These are phyloP conservation scores for Eruca vesicaria DNA, from an alignment of 441 rosid species.

Conservation along the genomic window DNA sequence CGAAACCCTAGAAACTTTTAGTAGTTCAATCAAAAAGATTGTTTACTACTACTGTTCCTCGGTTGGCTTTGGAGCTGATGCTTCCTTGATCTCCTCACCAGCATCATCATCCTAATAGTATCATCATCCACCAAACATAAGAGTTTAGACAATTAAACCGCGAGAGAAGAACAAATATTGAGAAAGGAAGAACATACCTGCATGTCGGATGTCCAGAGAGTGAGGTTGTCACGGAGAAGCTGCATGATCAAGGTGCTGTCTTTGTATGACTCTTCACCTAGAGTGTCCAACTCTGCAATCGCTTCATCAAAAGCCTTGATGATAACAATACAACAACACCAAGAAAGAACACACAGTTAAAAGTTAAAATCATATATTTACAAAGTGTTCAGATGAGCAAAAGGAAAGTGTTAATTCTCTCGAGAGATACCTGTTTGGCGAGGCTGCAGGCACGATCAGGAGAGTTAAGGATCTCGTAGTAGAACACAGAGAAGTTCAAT, in stretches of 20 bases:
- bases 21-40: constrained; percentile 23
- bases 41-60: constrained; percentile 56
- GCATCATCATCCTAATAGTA: constrained; percentile 58
- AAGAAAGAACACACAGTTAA: too few species aligned
- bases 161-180: background rate
- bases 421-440: constrained; percentile 55
- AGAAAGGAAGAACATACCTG: constrained; percentile 42
- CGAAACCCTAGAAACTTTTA: constrained; percentile 34
- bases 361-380: too few species aligned
- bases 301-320: constrained; percentile 71
- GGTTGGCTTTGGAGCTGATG: constrained; percentile 50
- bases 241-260: constrained; percentile 83
- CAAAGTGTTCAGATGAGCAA: too few species aligned
- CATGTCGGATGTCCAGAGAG: constrained; percentile 78
- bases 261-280: constrained; percentile 79
- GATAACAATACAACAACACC: background rate
- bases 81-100: constrained; percentile 60
- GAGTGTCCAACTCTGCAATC: constrained; percentile 70
- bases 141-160: background rate
- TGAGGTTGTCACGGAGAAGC: constrained; percentile 76
- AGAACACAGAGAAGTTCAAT: constrained; percentile 73
- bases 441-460: constrained; percentile 78
- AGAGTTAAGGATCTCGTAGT: constrained; percentile 71
- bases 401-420: background rate
- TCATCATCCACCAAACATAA: background rate